phyloP scores from a whole-genome alignment of 2,329 filamentous ascomycete genomes.

The Nemania sp. region DNA sequence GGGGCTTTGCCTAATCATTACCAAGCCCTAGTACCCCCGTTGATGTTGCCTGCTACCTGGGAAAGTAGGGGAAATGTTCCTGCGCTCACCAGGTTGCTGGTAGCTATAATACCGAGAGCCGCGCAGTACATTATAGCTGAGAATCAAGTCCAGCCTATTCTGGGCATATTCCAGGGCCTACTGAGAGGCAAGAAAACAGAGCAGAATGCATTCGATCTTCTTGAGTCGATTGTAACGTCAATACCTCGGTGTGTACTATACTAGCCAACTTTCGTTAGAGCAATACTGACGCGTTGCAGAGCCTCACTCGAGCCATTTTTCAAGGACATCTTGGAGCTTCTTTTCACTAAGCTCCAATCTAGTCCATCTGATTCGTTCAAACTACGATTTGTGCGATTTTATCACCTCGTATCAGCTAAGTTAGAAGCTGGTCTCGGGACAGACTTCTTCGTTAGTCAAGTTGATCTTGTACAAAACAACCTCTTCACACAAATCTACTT shows the following conservation, averaged over 20 bases:
- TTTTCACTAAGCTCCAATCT: slow-evolving; percentile 77
- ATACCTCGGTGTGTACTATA: slow-evolving; percentile 66
- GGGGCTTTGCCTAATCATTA: slow-evolving; percentile 81
- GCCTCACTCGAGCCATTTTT: slow-evolving; percentile 74
- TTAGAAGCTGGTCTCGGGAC: slow-evolving; percentile 81
- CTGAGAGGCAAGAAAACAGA: slow-evolving; percentile 83
- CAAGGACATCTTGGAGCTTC: slow-evolving; percentile 74
- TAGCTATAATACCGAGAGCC: slow-evolving; percentile 80
- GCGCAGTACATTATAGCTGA: slow-evolving; percentile 72
- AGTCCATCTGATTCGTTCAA: slow-evolving; percentile 76
- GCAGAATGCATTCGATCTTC: slow-evolving; percentile 81
- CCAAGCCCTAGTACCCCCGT: slow-evolving; percentile 73
- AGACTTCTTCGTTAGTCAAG: slow-evolving; percentile 86
- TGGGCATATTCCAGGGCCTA: slow-evolving; percentile 96
- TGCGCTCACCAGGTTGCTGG: slow-evolving; percentile 81
- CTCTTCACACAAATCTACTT: slow-evolving; percentile 87
- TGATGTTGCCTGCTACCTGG: slow-evolving; percentile 84
- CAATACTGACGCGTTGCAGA: slow-evolving; percentile 44
- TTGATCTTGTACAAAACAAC: slow-evolving; percentile 78
- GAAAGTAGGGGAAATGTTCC: slow-evolving; percentile 92
- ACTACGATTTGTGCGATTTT: slow-evolving; percentile 88
- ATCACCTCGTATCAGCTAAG: slow-evolving; percentile 83
- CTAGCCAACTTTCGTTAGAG: neutral
- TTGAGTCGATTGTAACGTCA: slow-evolving; percentile 76
- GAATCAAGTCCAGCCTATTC: slow-evolving; percentile 81